phyloP scores from a whole-genome alignment of 2,329 filamentous ascomycete species.

The Alternaria hordeiaustralica region DNA sequence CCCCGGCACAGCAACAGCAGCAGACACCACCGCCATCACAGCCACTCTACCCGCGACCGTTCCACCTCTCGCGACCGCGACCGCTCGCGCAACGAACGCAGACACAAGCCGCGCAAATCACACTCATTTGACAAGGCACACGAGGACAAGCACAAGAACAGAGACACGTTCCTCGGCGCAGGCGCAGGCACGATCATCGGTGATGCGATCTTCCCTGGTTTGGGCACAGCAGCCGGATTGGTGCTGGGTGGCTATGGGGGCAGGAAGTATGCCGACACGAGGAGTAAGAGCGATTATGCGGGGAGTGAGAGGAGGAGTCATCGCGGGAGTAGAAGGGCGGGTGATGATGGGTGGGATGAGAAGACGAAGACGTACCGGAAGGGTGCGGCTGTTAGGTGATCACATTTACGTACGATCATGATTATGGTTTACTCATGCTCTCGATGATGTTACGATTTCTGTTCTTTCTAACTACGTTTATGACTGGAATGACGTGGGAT shows the following conservation, averaged over 20 bases:
- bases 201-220: conserved; percentile 53
- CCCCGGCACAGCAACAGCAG: conserved; percentile 21
- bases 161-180: conserved; percentile 54
- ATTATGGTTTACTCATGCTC: neutral
- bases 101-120: conserved; percentile 3
- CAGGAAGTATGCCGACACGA: conserved; percentile 49
- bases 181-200: conserved; percentile 54
- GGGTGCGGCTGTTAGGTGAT: conserved; percentile 59
- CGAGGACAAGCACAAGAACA: conserved; percentile 28
- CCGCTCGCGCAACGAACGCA: neutral
- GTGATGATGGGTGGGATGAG: conserved; percentile 44
- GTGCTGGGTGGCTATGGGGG: conserved; percentile 53
- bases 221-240: conserved; percentile 50
- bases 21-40: conserved; percentile 21
- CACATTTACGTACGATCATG: neutral
- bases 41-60: conserved; percentile 6
- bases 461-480: neutral
- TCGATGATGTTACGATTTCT: neutral
- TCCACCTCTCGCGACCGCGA: conserved; percentile 13
- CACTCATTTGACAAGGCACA: conserved; percentile 12
- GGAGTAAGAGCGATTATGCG: conserved; percentile 28
- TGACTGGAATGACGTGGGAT: neutral
- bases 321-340: conserved; percentile 50
- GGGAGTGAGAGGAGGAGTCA: conserved; percentile 19
- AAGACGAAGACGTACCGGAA: conserved; percentile 58